phyloP scores from a whole-genome alignment of 2,329 filamentous ascomycete species.

The Diaporthe vexans region DNA sequence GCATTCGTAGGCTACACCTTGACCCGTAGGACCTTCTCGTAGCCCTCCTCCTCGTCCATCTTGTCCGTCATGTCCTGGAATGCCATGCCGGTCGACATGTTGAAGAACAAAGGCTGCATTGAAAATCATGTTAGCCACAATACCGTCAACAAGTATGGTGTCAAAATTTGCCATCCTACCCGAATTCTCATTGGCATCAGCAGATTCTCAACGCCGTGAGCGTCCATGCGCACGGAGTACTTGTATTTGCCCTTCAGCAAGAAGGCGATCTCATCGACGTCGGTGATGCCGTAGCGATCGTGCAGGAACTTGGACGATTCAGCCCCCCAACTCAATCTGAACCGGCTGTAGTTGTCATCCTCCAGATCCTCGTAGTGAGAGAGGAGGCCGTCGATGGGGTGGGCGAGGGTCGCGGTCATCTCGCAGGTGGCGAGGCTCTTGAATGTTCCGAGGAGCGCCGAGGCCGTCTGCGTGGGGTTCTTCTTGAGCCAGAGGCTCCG shows the following conservation, averaged over 20 bases:
- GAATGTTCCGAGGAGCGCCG: not conserved
- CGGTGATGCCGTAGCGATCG: not conserved
- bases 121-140: not conserved
- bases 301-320: not conserved
- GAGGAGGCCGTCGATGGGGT: not conserved
- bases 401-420: not conserved
- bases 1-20: not conserved
- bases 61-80: not conserved
- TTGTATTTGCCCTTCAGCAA: not conserved
- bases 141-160: accelerated
- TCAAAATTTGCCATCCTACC: not conserved
- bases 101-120: not conserved
- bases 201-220: not conserved
- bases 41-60: not conserved
- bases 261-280: not conserved
- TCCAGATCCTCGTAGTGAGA: not conserved
- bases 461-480: not conserved
- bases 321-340: not conserved
- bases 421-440: slow-evolving; percentile 3
- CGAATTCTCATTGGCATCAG: too few species aligned
- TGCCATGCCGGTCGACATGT: not conserved
- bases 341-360: not conserved
- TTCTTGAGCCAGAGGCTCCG: not conserved
- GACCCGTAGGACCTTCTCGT: not conserved
- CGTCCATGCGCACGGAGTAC: not conserved